Base-by-base conservation (phyloP, 2,329 filamentous ascomycete genomes). In the Stromatinia cepivora region DNA sequence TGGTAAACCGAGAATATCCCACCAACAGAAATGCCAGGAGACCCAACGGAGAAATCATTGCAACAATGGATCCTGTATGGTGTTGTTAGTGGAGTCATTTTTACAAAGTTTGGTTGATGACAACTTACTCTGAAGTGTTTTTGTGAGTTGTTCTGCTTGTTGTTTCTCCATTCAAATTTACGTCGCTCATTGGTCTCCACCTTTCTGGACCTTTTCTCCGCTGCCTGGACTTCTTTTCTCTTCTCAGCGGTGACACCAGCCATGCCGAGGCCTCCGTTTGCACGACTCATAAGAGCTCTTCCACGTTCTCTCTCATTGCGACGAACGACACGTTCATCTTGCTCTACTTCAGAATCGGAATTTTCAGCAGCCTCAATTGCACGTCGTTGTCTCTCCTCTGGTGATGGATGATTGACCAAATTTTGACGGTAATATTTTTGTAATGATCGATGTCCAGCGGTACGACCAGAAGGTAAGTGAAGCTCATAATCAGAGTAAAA, bases 401-500 rank as follows among this genome's bases (percentile, higher is more conserved):
- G 82, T 3, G 91, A 89, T 2, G 93, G 93, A 79, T 97, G 90
- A 79, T 88, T 92, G 80, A 91, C 89, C 56, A 99, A 84, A 81
- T 98, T 98, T 82, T 99, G 95, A 70, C 92, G 90, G 82, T 89
- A 99, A 81, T 98, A 98, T 74, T 87, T 89, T 77, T 92, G 90
- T 67, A 97, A 82, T 10, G 92, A 95, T 61, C 95, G 88, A 79
- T 99, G 95, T 52, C 95, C 95, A 50, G 96, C 93, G 10, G 92
- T 91, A 71, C 92, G 90, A 66, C 95, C 95, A 6, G 91, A 93
- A 1, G 95, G 95, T 17, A 99, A 87, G 77, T 99, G 93, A 66
- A 99, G 86, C 80, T 98, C 95, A 76, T 92, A 94, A 57, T 99
- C 95, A 75, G 96, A 92, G 77, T 96, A 90, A 79, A 96, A 97